These are phyloP conservation scores for Rhipidocladum racemiflorum DNA, from an alignment of 176 grass and related monocot genomes.

Conservation along the genomic window DNA sequence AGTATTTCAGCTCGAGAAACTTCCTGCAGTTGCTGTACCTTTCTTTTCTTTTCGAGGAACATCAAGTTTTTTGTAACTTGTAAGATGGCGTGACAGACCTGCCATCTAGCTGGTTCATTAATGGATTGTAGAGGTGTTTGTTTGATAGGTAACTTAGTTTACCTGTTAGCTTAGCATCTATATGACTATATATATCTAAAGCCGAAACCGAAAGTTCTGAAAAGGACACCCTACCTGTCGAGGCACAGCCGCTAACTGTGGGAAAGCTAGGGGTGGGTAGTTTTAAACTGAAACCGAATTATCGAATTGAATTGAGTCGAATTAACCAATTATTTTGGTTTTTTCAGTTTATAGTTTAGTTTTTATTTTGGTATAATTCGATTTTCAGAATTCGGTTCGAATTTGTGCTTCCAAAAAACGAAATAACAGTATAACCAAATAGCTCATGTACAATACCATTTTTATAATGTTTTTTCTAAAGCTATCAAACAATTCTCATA, in stretches of 20 bases:
- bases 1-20: neutral
- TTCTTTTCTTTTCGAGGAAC: neutral
- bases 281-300: too few species aligned
- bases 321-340: too few species aligned
- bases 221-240: conserved; percentile 40
- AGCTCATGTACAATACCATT: too few species aligned
- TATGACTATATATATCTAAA: neutral
- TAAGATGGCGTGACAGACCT: conserved; percentile 7
- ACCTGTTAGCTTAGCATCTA: neutral
- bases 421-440: too few species aligned
- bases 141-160: conserved; percentile 15
- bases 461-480: too few species aligned
- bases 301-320: too few species aligned
- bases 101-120: conserved; percentile 1
- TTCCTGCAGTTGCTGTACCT: neutral
- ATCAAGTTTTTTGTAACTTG: neutral
- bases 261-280: too few species aligned
- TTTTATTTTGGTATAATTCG: too few species aligned
- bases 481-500: too few species aligned
- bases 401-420: too few species aligned
- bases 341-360: too few species aligned
- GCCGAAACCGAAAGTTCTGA: conserved; percentile 30
- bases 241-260: conserved; percentile 10
- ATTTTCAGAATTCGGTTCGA: too few species aligned
- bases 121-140: neutral